These are phyloP conservation scores for Geotrichum phurueaensis DNA, from an alignment of 1,139 yeast genomes.

Conservation along the genomic window DNA sequence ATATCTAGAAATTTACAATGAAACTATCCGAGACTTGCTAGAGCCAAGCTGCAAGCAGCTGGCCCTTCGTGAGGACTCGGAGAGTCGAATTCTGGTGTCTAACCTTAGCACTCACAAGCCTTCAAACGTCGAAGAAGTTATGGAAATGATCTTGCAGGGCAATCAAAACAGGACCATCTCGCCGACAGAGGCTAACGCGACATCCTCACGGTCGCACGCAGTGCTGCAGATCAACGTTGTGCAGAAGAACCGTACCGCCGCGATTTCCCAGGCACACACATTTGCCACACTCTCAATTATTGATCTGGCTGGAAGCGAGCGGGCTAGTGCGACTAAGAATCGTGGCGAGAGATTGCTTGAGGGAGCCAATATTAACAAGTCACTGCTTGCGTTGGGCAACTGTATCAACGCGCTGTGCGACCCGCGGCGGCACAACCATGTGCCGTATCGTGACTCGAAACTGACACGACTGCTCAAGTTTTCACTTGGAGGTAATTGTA, in stretches of 20 bases:
- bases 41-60: constrained; percentile 47
- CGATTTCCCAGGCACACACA: constrained; percentile 58
- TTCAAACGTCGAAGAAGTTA: constrained; percentile 59
- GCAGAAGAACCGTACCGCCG: constrained; percentile 57
- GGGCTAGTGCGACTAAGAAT: constrained; percentile 84
- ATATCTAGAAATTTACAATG: constrained; percentile 85
- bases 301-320: constrained; percentile 90
- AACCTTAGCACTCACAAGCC: constrained; percentile 67
- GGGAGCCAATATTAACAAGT: constrained; percentile 92
- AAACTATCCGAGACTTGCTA: constrained; percentile 73
- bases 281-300: constrained; percentile 79
- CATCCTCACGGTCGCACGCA: constrained; percentile 89
- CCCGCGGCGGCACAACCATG: constrained; percentile 54
- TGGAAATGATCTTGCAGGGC: constrained; percentile 72
- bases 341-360: constrained; percentile 74
- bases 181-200: constrained; percentile 85
- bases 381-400: constrained; percentile 73
- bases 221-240: constrained; percentile 74
- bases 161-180: constrained; percentile 73
- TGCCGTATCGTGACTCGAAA: constrained; percentile 83
- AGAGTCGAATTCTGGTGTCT: constrained; percentile 62
- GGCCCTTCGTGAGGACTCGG: constrained; percentile 68
- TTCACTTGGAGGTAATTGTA: constrained; percentile 91
- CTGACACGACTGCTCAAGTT: constrained; percentile 72
- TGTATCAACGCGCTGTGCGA: constrained; percentile 72